phyloP scores from a whole-genome alignment of 106 monocot species.

The Dioscorea zingiberensis region DNA sequence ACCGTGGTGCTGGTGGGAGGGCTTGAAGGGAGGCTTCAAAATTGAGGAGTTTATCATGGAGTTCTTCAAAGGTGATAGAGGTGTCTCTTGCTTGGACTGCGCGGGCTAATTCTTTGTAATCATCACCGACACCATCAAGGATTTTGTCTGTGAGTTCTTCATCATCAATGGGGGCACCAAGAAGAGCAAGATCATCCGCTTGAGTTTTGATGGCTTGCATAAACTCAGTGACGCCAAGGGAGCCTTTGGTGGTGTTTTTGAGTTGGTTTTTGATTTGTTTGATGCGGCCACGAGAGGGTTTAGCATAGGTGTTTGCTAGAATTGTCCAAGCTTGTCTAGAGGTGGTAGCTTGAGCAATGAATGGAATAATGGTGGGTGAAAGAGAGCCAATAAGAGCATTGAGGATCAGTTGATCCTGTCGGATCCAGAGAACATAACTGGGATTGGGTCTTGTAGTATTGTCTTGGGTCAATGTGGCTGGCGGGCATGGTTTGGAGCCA shows the following conservation, averaged over 20 bases:
- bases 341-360: too few species aligned
- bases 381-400: too few species aligned
- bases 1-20: too few species aligned
- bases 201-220: background rate
- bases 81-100: background rate
- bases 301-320: constrained; percentile 6
- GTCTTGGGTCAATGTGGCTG: too few species aligned
- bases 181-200: background rate
- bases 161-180: background rate
- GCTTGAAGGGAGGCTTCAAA: too few species aligned
- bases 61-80: constrained; percentile 1
- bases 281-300: background rate
- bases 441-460: too few species aligned
- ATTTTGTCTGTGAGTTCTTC: background rate
- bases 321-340: constrained; percentile 16
- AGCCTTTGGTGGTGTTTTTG: background rate
- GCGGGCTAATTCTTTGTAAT: background rate
- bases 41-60: constrained; percentile 1
- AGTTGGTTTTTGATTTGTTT: constrained; percentile 2
- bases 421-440: too few species aligned
- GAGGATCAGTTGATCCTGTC: too few species aligned
- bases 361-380: too few species aligned
- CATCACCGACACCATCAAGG: background rate
- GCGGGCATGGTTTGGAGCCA: too few species aligned
- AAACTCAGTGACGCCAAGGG: background rate